Base-by-base conservation (phyloP, 2,329 filamentous ascomycete species). In the Dichotomopilus funicola region DNA sequence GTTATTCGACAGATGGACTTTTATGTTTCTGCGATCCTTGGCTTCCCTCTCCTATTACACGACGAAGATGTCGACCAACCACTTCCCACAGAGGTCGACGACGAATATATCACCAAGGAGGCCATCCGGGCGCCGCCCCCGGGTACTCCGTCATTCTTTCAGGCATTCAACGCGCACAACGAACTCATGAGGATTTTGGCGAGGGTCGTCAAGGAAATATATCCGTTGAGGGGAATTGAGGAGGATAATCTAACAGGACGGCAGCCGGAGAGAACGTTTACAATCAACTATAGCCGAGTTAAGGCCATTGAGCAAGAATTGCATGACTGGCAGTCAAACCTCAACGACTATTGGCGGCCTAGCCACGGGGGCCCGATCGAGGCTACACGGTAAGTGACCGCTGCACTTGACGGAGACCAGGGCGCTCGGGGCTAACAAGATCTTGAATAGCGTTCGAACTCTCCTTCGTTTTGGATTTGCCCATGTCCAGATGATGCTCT, bases 401-500 rank as follows among this genome's bases (percentile, higher is more conserved):
- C 44, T 40, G 4, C 2, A n/a, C 42, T 10, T 52, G 7, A 27
- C 19, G 19, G 19, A 27, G 19, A 27, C 19, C 19, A 42, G 3
- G 5, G 19, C 41, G 9, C 4, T 36, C 3, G 9, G 11, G 4
- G 36, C 54, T 58, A 41, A 62, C 34, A 43, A 19, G 3, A 4
- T 3, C 5, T 11, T 50, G 34, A 11, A 6, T 51, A 81, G 79
- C 8, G 77, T 83, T n/a, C 88, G 89, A 58, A 89, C 91, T 60
- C 75, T 91, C 31, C 75, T 94, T 19, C 80, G 88, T 38, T 86
- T 94, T 70, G 82, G 85, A n/a, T 92, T 88, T 67, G 87, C 87
- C 2, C 88, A 92, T 65, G 87, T 91, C 5, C 89, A 92, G 66
- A 85, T 94, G 68, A 83, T 94, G 65, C 73, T 94, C 1, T 94